Evolutionary conservation across 352 stramenopile species (phyloP).

Genomic region (Globisporangium solare): DNA sequence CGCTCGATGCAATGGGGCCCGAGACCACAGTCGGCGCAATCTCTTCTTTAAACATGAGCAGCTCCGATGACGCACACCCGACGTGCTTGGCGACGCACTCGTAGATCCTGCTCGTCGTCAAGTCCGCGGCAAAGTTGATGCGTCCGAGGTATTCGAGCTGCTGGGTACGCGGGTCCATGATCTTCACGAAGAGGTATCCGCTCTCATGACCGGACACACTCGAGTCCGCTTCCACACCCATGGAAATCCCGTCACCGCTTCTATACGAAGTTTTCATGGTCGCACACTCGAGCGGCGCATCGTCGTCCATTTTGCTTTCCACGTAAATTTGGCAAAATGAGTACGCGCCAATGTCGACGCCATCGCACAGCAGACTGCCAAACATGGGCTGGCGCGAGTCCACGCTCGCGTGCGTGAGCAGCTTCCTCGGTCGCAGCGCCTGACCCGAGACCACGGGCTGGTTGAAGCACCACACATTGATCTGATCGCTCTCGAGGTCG

Average conservation of each 20-base stretch:
- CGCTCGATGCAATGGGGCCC: slow-evolving; percentile 32
- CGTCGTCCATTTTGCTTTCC: slow-evolving; percentile 33
- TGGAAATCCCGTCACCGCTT: background rate
- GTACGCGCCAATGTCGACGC: slow-evolving; percentile 81
- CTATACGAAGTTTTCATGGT: slow-evolving; percentile 10
- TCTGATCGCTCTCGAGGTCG: slow-evolving; percentile 21
- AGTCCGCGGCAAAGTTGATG: slow-evolving; percentile 24
- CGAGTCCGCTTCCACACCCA: too few relatives aligned
- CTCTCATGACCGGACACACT: background rate
- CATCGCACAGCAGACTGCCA: slow-evolving; percentile 62
- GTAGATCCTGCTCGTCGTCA: slow-evolving; percentile 37
- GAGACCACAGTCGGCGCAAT: slow-evolving; percentile 62
- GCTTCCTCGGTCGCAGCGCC: slow-evolving; percentile 63
- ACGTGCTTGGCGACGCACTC: slow-evolving; percentile 38
- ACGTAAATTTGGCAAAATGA: slow-evolving; percentile 78
- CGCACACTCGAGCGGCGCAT: slow-evolving; percentile 26
- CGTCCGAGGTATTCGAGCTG: slow-evolving; percentile 43
- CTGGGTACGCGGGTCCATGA: slow-evolving; percentile 36
- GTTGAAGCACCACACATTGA: slow-evolving; percentile 73
- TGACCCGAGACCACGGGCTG: slow-evolving; percentile 69
- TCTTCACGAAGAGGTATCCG: slow-evolving; percentile 64
- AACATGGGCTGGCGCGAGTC: slow-evolving; percentile 53
- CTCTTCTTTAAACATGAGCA: slow-evolving; percentile 72
- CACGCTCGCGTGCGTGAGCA: slow-evolving; percentile 41
- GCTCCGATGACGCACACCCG: slow-evolving; percentile 33